Evolutionary conservation across 352 stramenopile species (phyloP).

Genomic region (Phytophthora sansomeana): DNA sequence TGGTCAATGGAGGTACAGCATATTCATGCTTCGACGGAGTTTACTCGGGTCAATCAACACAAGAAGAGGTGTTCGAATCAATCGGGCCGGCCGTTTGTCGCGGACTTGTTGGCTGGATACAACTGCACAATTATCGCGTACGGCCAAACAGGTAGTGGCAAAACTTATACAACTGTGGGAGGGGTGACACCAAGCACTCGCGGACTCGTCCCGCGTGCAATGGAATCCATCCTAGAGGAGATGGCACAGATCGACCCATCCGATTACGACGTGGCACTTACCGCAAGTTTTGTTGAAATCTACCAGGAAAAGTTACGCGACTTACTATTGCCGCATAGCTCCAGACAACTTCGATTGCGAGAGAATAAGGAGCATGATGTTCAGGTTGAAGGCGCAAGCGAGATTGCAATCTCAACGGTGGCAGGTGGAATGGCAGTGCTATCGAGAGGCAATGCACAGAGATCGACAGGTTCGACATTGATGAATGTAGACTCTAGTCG

Average conservation of each 20-base stretch:
- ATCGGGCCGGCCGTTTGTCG: constrained; percentile 59
- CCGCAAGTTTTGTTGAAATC: constrained; percentile 71
- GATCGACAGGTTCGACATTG: constrained; percentile 52
- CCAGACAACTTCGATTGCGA: constrained; percentile 44
- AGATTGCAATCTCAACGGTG: constrained; percentile 48
- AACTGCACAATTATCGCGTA: constrained; percentile 83
- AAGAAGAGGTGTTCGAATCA: constrained; percentile 54
- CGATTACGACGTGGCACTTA: constrained; percentile 47
- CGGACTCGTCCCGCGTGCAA: constrained; percentile 50
- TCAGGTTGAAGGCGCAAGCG: constrained; percentile 59
- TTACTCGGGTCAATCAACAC: constrained; percentile 43
- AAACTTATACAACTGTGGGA: constrained; percentile 69
- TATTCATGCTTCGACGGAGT: constrained; percentile 61
- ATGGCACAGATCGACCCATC: constrained; percentile 20
- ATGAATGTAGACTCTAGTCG: constrained; percentile 76
- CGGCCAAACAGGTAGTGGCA: constrained; percentile 75
- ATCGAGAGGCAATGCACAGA: constrained; percentile 43
- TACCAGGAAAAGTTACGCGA: constrained; percentile 76
- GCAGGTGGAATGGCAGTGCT: constrained; percentile 45
- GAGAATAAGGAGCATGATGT: constrained; percentile 50
- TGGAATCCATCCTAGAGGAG: constrained; percentile 45
- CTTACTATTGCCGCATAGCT: constrained; percentile 53
- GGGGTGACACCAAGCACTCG: constrained; percentile 15
- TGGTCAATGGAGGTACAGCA: background rate
- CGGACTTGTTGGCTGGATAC: constrained; percentile 64